Evolutionary conservation across 176 grass and related monocot genomes (phyloP).

Genomic region (Elaeis guineensis): DNA sequence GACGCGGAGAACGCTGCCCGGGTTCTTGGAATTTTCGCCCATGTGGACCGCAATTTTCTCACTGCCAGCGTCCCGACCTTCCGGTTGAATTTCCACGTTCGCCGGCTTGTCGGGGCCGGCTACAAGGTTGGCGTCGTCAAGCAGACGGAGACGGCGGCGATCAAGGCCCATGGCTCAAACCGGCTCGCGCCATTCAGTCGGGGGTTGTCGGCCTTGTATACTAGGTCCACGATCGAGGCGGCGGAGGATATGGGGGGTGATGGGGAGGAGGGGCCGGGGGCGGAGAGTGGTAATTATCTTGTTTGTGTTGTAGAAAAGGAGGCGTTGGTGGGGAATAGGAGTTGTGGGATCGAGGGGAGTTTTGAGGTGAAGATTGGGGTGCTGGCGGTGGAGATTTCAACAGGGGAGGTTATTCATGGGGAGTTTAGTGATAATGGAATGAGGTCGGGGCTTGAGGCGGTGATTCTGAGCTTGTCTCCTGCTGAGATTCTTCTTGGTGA

Average conservation of each 20-base stretch:
- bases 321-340: constrained; percentile 19
- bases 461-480: constrained; percentile 59
- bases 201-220: constrained; percentile 68
- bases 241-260: constrained; percentile 54
- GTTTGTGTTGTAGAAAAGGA: constrained; percentile 79
- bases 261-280: neutral
- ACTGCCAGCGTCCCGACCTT: constrained; percentile 81
- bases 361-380: constrained; percentile 55
- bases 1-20: constrained; percentile 69
- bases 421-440: constrained; percentile 58
- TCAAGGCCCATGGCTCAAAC: constrained; percentile 63
- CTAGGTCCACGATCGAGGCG: constrained; percentile 85
- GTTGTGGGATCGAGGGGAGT: constrained; percentile 8
- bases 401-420: constrained; percentile 69
- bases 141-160: constrained; percentile 86
- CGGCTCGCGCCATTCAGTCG: constrained; percentile 41
- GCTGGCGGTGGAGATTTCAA: constrained; percentile 61
- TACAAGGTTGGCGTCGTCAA: constrained; percentile 85
- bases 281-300: constrained; percentile 51
- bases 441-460: constrained; percentile 64
- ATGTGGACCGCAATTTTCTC: constrained; percentile 71
- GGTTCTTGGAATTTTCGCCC: constrained; percentile 74
- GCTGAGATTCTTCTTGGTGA: constrained; percentile 70
- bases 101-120: constrained; percentile 63
- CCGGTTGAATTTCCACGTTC: constrained; percentile 77